Evolutionary conservation across 2,329 filamentous ascomycete species (phyloP), one percentile per base, ranked within the genome.

Genomic region (Botrytis deweyae): DNA sequence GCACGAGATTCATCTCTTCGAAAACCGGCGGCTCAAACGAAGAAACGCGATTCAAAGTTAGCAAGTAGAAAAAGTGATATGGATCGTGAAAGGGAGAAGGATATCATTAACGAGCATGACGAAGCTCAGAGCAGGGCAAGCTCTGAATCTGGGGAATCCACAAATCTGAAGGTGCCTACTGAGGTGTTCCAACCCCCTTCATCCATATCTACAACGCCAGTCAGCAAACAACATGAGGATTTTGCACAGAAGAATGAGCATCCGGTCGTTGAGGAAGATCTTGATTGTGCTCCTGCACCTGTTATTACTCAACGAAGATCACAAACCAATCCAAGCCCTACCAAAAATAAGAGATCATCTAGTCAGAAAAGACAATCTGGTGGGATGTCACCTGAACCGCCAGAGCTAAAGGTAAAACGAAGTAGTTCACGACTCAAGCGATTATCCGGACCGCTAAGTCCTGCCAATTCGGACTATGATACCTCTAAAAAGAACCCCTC

Each of bases 261-360:
- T 16, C 44, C 61, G n/a, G 61, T 75, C 6, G 61, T 76, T 36
- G 76, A 77, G 33, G 76, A 79, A 49, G 68, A 70, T 3, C 88
- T 92, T 36, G 90, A 93, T 29, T 90, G 89, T 22, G 92, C 92
- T 0, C 92, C 92, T 1, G 92, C 89, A 29, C 92, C 92, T 0
- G 87, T 90, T 1, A 86, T 94, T 12, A 86, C 90, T 25, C 91
- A 92, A 75, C 86, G 89, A 25, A 80, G 87, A 85, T 79, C 76
- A 81, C 86, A 78, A 62, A 70, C 9, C 38, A 44, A 42, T 10
- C 61, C 75, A 33, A 87, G 85, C 76, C 80, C 82, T 1, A 87
- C 88, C 75, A 76, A 72, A 70, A 70, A 73, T 42, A 63, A 77
- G 68, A 74, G 78, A 64, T 74, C 79, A 29, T 76, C 76, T 46